Percentiles rank a stretch among this genome's conserved stretches.
Conservation (phyloP, 352 stramenopile species). For the Phytopythium cucurbitacearum region DNA sequence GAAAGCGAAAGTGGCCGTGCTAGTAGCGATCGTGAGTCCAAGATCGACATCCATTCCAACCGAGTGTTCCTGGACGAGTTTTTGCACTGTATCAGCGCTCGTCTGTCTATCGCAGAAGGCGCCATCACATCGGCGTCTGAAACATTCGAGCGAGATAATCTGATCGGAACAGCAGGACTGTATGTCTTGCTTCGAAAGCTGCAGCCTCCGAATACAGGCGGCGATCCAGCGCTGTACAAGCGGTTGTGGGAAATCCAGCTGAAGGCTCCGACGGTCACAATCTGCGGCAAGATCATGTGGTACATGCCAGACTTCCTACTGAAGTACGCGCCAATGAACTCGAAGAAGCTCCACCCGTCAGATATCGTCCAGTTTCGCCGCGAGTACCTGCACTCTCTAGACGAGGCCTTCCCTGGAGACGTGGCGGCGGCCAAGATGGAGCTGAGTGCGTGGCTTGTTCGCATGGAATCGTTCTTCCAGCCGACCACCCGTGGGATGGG, state of each 20-base stretch:
- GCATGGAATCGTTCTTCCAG: constrained; percentile 88
- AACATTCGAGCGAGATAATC: constrained; percentile 83
- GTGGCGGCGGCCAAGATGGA: constrained; percentile 80
- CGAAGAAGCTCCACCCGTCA: constrained; percentile 75
- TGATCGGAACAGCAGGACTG: constrained; percentile 86
- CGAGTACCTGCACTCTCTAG: constrained; percentile 74
- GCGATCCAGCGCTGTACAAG: constrained; percentile 89
- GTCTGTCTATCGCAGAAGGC: constrained; percentile 53
- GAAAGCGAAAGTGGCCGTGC: constrained; percentile 43
- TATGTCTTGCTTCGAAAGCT: constrained; percentile 88
- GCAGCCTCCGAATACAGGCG: constrained; percentile 75
- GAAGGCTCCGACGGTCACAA: constrained; percentile 78
- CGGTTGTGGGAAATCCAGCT: constrained; percentile 86
- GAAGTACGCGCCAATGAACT: constrained; percentile 78
- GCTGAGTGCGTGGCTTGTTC: constrained; percentile 79
- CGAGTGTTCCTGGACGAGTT: constrained; percentile 86
- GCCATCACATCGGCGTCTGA: constrained; percentile 83
- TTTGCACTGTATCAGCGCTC: constrained; percentile 74
- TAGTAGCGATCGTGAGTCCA: constrained; percentile 62
- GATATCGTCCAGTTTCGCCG: constrained; percentile 77
- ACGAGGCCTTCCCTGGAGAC: constrained; percentile 74
- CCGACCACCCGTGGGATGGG: constrained; percentile 71
- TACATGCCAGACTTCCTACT: constrained; percentile 86
- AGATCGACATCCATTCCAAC: constrained; percentile 82
- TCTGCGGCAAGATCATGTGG: constrained; percentile 84